phyloP scores from a whole-genome alignment of 2,329 filamentous ascomycete genomes.

The Zymoseptoria ardabiliae region DNA sequence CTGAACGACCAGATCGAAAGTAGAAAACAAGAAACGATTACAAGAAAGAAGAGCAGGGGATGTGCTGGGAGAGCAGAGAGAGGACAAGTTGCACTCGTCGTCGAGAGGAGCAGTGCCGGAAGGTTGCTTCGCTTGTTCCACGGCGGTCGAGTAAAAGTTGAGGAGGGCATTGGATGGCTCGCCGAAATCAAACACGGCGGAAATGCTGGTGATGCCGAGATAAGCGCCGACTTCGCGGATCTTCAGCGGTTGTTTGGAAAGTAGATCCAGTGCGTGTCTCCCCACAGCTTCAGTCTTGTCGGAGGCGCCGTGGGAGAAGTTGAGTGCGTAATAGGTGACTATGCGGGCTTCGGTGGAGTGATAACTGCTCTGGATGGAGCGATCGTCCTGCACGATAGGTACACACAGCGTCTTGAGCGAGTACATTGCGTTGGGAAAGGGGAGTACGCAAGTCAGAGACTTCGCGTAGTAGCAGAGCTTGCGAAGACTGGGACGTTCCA shows the following conservation, averaged over 20 bases:
- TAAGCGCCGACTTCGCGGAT: conserved; percentile 41
- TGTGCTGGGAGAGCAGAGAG: background rate
- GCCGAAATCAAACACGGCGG: conserved; percentile 49
- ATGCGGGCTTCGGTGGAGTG: conserved; percentile 51
- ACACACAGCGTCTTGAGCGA: conserved; percentile 63
- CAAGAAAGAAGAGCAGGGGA: background rate
- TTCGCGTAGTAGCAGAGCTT: conserved; percentile 69
- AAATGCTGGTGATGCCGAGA: conserved; percentile 51
- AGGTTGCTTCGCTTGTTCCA: conserved; percentile 13
- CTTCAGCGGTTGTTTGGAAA: conserved; percentile 52
- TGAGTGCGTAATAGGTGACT: conserved; percentile 56
- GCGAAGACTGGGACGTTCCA: conserved; percentile 62
- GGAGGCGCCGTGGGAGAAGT: conserved; percentile 49
- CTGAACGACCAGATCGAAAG: conserved; percentile 32
- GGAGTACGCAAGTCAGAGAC: conserved; percentile 59
- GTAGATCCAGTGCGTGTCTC: conserved; percentile 44
- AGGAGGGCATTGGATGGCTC: conserved; percentile 43
- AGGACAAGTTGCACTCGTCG: background rate
- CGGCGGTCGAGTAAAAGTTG: conserved; percentile 23
- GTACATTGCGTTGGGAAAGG: conserved; percentile 61
- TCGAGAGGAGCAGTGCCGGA: conserved; percentile 18
- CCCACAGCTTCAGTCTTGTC: conserved; percentile 43
- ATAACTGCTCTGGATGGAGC: conserved; percentile 27
- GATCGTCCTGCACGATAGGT: conserved; percentile 37
- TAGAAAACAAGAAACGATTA: conserved; percentile 9